Evolutionary conservation across 306 rosid species (phyloP), one percentile per base, ranked within the genome.

Genomic region (Prinsepia uniflora): DNA sequence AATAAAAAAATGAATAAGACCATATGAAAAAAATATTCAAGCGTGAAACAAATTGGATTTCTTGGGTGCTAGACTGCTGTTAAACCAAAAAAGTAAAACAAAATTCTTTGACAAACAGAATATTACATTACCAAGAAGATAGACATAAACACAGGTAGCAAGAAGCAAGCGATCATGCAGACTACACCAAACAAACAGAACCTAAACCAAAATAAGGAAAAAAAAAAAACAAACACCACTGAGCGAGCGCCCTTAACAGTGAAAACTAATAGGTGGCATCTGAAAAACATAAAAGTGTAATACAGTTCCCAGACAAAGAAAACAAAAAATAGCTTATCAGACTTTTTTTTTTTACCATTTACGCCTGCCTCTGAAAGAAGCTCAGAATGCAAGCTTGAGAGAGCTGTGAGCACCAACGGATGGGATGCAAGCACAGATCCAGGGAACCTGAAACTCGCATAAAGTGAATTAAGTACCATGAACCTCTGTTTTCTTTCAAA

Each of bases 281-380:
- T 3, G 3, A 30, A 30, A 3, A 70, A 34, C 34, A 45, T 13
- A 57, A 7, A 70, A 34, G 8, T 10, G 6, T 11, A 8, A 47
- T 19, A 49, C 43, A 22, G 39, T 75, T 68, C 66, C 48, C 20
- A 47, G 30, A 0, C 0, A 46, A 57, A 78, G 14, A 65, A 30
- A 30, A 30, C 36, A 30, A 30, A 30, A 30, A 30, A 64, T 65
- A 52, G 69, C 53, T 42, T 41, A 30, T 70, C 10, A 42, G 65
- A 60, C 39, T 11, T 36, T 56, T 41, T 24, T 24, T 24, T 67
- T 61, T 59, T 89, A 95, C 99, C 99, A 73, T 95, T 95, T 73
- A 89, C 99, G n/a, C 97, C 79, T 45, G 97, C 99, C 91, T 95
- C 99, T 22, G 96, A 95, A 67, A 95, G 86, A 69, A 87, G 72